Conservation (phyloP, 108 stramenopile species). For the Licmophora abbreviata region DNA sequence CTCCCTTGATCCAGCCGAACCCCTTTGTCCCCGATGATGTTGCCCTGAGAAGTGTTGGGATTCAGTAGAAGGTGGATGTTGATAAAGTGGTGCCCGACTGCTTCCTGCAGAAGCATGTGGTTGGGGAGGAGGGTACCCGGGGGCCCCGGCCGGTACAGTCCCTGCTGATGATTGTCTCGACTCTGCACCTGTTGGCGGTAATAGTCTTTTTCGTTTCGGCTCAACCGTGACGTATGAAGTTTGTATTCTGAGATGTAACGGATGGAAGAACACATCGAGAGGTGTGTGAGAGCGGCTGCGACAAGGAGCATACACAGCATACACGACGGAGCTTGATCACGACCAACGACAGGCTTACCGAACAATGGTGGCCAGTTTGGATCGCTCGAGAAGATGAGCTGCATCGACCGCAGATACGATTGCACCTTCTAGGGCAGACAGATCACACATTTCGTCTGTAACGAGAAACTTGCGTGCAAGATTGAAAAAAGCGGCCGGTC, state of each 20-base stretch:
- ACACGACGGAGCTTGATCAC: too few relatives aligned
- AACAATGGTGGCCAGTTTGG: slow-evolving; percentile 66
- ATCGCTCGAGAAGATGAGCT: slow-evolving; percentile 74
- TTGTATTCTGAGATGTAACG: slow-evolving; percentile 34
- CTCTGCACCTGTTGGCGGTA: slow-evolving; percentile 4
- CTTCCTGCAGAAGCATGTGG: too few relatives aligned
- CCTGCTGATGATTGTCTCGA: slow-evolving; percentile 9
- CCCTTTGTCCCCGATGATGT: slow-evolving; percentile 1
- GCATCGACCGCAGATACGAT: slow-evolving; percentile 83
- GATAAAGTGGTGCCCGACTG: too few relatives aligned
- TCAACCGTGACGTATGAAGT: slow-evolving; percentile 74
- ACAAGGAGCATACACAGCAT: not conserved
- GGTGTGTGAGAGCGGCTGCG: slow-evolving; percentile 1
- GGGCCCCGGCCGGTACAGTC: too few relatives aligned
- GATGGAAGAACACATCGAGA: slow-evolving; percentile 1
- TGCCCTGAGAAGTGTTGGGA: too few relatives aligned
- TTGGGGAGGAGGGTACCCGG: too few relatives aligned
- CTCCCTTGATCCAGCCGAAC: slow-evolving; percentile 24
- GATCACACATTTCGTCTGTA: slow-evolving; percentile 72
- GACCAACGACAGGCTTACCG: slow-evolving; percentile 33
- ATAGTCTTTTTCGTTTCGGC: slow-evolving; percentile 43
- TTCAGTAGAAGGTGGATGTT: too few relatives aligned
- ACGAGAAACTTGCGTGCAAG: slow-evolving; percentile 74
- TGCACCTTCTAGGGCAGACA: slow-evolving; percentile 79
- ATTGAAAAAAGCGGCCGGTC: slow-evolving; percentile 77